Evolutionary conservation across 2,329 filamentous ascomycete genomes (phyloP), one percentile per base, ranked within the genome.

Genomic region (Fusarium torreyae): DNA sequence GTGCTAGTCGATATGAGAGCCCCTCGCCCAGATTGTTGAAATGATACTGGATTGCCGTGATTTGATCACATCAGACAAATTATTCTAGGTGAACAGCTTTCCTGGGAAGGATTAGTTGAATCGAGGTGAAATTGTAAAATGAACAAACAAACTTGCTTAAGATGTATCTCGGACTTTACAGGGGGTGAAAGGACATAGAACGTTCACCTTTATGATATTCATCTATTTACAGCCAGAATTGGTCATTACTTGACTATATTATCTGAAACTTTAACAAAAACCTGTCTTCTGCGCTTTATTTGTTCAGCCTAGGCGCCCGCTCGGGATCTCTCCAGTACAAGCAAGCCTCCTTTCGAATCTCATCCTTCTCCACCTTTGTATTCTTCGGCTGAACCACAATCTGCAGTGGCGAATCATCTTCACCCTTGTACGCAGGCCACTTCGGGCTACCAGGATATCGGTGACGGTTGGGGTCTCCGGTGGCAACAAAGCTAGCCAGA

Each of bases 311-410:
- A 3, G 66, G 28, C 1, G 79, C 78, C n/a, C 77, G 76, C 52
- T 77, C 71, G 0, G 76, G 74, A 39, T 79, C 77, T 40, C 79
- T 75, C 79, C 79, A 81, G 60, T 74, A 81, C 7, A 77, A 61
- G 40, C 79, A 81, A 6, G 74, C 72, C 48, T 78, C 74, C 28
- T 59, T 74, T 3, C 79, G 68, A 20, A 81, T 79, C 4, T 56
- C 56, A 26, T 81, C 79, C 43, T 69, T 58, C 69, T 81, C 79
- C 4, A 78, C 74, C 57, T 71, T 68, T 0, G 79, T 79, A 20
- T 74, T 59, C 3, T 66, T 54, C 0, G 77, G 76, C 48, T 78
- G 74, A 20, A 81, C 73, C 10, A 81, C 73, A 10, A 81, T 69
- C 53, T 81, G 78, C 24, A 66, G 43, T 2, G 72, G 63, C 2